phyloP scores from a whole-genome alignment of 2,329 filamentous ascomycete genomes.

The Bipolaris bicolor region DNA sequence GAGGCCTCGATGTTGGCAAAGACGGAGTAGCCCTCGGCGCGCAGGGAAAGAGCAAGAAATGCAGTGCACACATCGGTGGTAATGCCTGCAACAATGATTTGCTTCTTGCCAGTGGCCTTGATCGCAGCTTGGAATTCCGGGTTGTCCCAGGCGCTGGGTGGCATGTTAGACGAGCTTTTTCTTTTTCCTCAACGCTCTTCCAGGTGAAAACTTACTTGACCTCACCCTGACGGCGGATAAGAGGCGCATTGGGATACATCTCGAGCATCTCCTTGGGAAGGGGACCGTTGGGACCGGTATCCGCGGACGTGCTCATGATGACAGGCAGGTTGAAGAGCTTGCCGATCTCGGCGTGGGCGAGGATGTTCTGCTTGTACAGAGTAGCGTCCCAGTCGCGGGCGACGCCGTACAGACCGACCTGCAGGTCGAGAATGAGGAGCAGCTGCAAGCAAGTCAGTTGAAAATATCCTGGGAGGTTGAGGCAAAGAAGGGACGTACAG shows the following conservation, averaged over 20 bases:
- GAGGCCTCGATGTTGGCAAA: slow-evolving; percentile 75
- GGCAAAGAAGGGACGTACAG: slow-evolving; percentile 28
- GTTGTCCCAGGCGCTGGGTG: slow-evolving; percentile 72
- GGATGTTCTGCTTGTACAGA: slow-evolving; percentile 69
- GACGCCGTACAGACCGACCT: slow-evolving; percentile 63
- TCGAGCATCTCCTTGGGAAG: slow-evolving; percentile 72
- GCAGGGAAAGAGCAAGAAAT: slow-evolving; percentile 74
- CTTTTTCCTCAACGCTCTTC: not conserved
- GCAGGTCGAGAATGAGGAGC: slow-evolving; percentile 65
- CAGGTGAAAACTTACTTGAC: slow-evolving; percentile 58
- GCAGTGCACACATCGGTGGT: slow-evolving; percentile 77
- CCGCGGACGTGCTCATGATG: slow-evolving; percentile 72
- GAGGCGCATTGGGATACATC: slow-evolving; percentile 69
- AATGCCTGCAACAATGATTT: slow-evolving; percentile 75
- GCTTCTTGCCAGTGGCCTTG: slow-evolving; percentile 67
- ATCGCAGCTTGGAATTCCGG: slow-evolving; percentile 70
- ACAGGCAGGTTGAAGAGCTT: slow-evolving; percentile 71
- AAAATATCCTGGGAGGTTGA: not conserved
- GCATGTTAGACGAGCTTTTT: slow-evolving; percentile 4
- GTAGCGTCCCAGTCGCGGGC: slow-evolving; percentile 71
- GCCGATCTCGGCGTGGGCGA: slow-evolving; percentile 70
- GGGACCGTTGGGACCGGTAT: slow-evolving; percentile 73
- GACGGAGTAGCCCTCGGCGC: slow-evolving; percentile 73
- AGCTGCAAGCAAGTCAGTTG: slow-evolving; percentile 43
- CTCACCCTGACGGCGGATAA: slow-evolving; percentile 72